These are phyloP conservation scores for Cyclotella atomus DNA, from an alignment of 108 stramenopile genomes.

Conservation along the genomic window DNA sequence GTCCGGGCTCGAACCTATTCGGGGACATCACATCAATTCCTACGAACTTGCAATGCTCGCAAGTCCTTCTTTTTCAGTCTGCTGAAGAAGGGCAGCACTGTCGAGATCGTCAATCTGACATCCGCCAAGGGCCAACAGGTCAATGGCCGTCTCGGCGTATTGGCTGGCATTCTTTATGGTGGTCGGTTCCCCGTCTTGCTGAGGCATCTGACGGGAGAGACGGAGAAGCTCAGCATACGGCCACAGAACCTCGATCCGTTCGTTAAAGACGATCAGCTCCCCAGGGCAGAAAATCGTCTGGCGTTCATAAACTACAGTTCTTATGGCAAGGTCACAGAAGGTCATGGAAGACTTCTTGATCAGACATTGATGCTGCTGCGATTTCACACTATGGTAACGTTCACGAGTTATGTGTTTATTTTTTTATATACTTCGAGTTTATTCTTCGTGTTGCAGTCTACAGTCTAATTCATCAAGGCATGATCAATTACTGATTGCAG, in stretches of 20 bases:
- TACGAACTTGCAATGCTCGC: slow-evolving; percentile 2
- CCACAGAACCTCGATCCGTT: slow-evolving; percentile 25
- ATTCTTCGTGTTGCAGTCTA: background rate
- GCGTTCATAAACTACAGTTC: slow-evolving; percentile 20
- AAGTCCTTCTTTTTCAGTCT: slow-evolving; percentile 23
- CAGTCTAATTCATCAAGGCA: background rate
- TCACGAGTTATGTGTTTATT: background rate
- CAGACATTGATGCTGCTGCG: slow-evolving; percentile 25
- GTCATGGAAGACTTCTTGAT: slow-evolving; percentile 27
- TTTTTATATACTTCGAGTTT: background rate
- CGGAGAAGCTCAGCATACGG: slow-evolving; percentile 17
- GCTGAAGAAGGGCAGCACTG: background rate
- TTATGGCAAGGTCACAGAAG: slow-evolving; percentile 23
- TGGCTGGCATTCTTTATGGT: slow-evolving; percentile 1
- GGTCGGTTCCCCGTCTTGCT: slow-evolving; percentile 22
- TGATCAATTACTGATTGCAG: background rate
- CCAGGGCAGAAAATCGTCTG: slow-evolving; percentile 20
- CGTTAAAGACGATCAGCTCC: slow-evolving; percentile 18
- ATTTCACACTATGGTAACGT: background rate
- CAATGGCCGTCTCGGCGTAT: slow-evolving; percentile 17
- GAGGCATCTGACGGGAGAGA: slow-evolving; percentile 22
- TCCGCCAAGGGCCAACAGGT: slow-evolving; percentile 19
- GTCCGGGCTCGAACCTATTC: background rate
- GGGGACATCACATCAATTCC: slow-evolving; percentile 6
- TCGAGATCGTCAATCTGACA: slow-evolving; percentile 14